A percentile compares a stretch with the other conserved stretches of the same genome.
These are phyloP conservation scores for Diutina mesorugosa DNA, from an alignment of 1,139 yeast species.

Conservation along the genomic window DNA sequence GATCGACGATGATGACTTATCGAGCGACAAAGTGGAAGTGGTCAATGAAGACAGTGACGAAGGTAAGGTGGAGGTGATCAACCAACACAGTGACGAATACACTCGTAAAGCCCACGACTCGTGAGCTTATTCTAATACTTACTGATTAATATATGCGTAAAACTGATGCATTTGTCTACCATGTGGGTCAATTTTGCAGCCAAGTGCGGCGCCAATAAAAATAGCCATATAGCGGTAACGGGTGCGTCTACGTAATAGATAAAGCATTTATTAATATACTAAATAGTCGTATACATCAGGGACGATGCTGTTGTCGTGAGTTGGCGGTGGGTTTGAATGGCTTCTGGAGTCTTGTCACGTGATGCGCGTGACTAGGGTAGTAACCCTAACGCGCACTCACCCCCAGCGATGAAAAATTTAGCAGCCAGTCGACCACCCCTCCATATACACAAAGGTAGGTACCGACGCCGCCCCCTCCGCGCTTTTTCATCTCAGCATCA, in stretches of 20 bases:
- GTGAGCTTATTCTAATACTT: background rate
- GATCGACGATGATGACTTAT: background rate
- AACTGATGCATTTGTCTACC: background rate
- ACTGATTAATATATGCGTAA: background rate
- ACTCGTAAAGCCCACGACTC: background rate
- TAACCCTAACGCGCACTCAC: background rate
- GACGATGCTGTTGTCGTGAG: too few species aligned
- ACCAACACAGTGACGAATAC: background rate
- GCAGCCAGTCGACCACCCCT: background rate
- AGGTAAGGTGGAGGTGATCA: conserved; percentile 3
- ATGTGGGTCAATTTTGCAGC: background rate
- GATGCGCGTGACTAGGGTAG: background rate
- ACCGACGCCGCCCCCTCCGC: background rate
- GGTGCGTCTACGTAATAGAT: too few species aligned
- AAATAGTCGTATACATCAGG: too few species aligned
- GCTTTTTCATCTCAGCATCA: background rate
- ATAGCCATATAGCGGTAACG: too few species aligned
- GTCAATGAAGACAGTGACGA: conserved; percentile 9
- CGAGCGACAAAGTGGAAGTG: background rate
- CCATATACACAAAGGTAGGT: background rate
- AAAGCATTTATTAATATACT: too few species aligned
- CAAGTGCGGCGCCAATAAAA: background rate
- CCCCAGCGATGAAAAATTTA: background rate
- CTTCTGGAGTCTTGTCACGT: background rate
- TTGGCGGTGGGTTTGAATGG: background rate